These are phyloP conservation scores for Blastocystis sp. DNA, from an alignment of 352 stramenopile species.

Conservation along the genomic window DNA sequence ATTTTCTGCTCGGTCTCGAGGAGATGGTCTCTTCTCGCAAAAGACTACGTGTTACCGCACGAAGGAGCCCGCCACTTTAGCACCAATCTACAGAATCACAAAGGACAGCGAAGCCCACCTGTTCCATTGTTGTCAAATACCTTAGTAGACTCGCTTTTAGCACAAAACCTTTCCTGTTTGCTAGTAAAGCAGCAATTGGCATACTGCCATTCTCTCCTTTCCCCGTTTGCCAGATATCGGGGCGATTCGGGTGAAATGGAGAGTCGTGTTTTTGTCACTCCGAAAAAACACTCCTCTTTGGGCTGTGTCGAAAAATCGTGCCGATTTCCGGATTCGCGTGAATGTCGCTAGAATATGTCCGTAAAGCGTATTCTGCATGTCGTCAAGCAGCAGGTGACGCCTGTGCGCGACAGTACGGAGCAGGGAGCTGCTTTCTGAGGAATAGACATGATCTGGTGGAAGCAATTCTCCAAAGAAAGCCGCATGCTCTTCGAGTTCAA, in stretches of 20 bases:
- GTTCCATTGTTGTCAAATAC: slow-evolving; percentile 66
- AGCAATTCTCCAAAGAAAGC: slow-evolving; percentile 64
- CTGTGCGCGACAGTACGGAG: slow-evolving; percentile 49
- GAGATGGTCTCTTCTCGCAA: slow-evolving; percentile 65
- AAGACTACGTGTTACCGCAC: slow-evolving; percentile 36
- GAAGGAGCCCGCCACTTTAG: slow-evolving; percentile 15
- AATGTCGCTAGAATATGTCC: slow-evolving; percentile 17
- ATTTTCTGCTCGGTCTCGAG: slow-evolving; percentile 57
- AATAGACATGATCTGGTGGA: slow-evolving; percentile 68
- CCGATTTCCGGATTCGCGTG: neutral
- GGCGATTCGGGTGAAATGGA: slow-evolving; percentile 3
- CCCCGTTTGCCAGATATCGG: neutral
- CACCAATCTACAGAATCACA: slow-evolving; percentile 68
- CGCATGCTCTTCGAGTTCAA: slow-evolving; percentile 67
- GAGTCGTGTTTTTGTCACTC: neutral
- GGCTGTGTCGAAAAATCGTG: neutral
- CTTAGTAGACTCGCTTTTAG: slow-evolving; percentile 47
- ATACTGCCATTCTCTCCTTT: slow-evolving; percentile 36
- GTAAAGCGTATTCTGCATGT: slow-evolving; percentile 66
- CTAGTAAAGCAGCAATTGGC: slow-evolving; percentile 69
- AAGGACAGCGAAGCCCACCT: neutral
- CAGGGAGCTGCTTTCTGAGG: neutral
- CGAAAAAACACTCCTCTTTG: slow-evolving; percentile 1
- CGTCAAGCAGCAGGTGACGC: slow-evolving; percentile 65
- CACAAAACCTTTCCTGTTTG: slow-evolving; percentile 27